These are phyloP conservation scores for Akanthomyces muscarius DNA, from an alignment of 2,329 filamentous ascomycete genomes.

Conservation along the genomic window DNA sequence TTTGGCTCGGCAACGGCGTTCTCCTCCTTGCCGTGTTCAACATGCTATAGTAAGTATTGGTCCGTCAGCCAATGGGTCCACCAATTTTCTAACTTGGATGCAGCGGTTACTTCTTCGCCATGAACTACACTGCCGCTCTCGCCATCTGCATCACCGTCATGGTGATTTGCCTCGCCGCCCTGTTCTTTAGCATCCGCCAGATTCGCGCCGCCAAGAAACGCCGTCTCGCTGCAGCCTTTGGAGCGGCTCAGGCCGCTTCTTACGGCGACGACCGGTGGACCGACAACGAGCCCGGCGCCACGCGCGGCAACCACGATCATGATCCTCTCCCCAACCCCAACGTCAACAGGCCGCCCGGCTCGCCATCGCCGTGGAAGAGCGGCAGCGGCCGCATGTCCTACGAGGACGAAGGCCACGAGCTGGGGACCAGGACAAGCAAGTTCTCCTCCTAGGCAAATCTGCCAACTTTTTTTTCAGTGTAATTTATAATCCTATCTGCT, in stretches of 20 bases:
- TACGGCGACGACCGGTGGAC: constrained; percentile 17
- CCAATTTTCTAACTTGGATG: neutral
- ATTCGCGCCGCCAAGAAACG: constrained; percentile 26
- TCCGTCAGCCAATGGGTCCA: neutral
- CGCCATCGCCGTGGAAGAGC: constrained; percentile 27
- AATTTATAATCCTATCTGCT: neutral
- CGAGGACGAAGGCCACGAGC: constrained; percentile 28
- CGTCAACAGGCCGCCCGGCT: neutral
- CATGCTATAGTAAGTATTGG: constrained; percentile 48
- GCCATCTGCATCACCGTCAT: constrained; percentile 34
- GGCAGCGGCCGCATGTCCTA: constrained; percentile 26
- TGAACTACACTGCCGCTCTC: constrained; percentile 37
- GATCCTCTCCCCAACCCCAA: constrained; percentile 5
- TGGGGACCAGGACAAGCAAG: constrained; percentile 24
- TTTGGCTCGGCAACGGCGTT: constrained; percentile 53
- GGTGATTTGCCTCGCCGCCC: constrained; percentile 38
- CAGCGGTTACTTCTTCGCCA: constrained; percentile 56
- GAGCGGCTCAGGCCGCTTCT: constrained; percentile 11
- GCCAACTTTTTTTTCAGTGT: neutral
- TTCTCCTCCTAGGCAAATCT: neutral
- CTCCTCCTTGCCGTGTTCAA: constrained; percentile 53
- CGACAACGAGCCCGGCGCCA: constrained; percentile 8
- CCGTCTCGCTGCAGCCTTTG: constrained; percentile 18
- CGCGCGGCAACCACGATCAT: constrained; percentile 21
- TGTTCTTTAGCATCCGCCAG: constrained; percentile 33